Base-by-base conservation (phyloP, 192 early-diverging fungal species). In the Coemansia sp. region DNA sequence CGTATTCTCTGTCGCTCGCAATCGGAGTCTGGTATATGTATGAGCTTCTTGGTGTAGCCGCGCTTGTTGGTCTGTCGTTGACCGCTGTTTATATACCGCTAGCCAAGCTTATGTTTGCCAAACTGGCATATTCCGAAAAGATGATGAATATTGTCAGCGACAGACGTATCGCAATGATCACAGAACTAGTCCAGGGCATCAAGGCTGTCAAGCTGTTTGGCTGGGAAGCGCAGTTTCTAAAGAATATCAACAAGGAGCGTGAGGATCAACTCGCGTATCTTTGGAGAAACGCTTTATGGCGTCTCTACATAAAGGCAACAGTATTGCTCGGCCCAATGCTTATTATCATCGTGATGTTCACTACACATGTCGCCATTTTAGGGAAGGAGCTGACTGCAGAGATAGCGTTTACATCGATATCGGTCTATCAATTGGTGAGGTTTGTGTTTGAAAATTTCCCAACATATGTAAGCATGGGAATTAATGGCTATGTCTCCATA, bases 181-280 rank as follows among this genome's bases (percentile, higher is more conserved):
- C 90, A 54, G 94, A 97, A 77, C 72, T 92, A 29, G 69, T 95
- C 13, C 84, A 92, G 75, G 94, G 92, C 19, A 95, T 98, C 50
- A 85, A 92, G 37, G 89, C 96, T 25, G 86, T 98, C 50, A 98
- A 98, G 64, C 87, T 96, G 65, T 91, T 92, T 72, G 89, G 87
- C 23, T 93, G 91, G 91, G 91, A 92, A 72, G 57, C 79, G 19
- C 79, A 83, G 53, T 93, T 97, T 61, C 58, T 85, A 50, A 75
- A 81, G 25, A 84, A 85, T 47, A 74, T 95, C n/a, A 79, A 84
- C n/a, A 81, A 79, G 42, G 66, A 83, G 7, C 84, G 90, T 53
- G 84, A 86, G 50, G 72, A 67, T 17, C 90, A 93, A 72, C 67
- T 92, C 20, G 72, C 57, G 47, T 73, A 76, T 17, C 69, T 88